Percentiles rank a stretch among this genome's conserved stretches.
Conservation (phyloP, 2,329 filamentous ascomycete genomes). For the Sclerotinia spermophila region DNA sequence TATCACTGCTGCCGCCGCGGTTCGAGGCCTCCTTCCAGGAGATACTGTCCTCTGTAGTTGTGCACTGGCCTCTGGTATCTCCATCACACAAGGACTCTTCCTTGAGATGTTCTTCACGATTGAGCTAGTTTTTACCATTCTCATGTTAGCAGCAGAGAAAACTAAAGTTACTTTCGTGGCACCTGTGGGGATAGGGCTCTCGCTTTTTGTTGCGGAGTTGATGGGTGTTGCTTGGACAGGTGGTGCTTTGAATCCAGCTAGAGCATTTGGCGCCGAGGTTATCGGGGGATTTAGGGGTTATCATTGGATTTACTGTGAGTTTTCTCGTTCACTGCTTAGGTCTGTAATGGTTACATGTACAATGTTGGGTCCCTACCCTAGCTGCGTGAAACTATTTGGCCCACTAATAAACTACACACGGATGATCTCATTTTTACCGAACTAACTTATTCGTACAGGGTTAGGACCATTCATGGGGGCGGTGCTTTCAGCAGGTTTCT, state of each 20-base stretch:
- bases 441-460: slow-evolving; percentile 28
- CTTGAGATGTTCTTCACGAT: slow-evolving; percentile 48
- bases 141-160: slow-evolving; percentile 49
- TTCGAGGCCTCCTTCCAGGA: neutral
- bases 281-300: slow-evolving; percentile 41
- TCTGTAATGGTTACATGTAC: neutral
- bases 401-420: neutral
- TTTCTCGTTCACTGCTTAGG: neutral
- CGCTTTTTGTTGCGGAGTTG: slow-evolving; percentile 46
- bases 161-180: slow-evolving; percentile 47
- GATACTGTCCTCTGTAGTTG: neutral
- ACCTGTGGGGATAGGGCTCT: slow-evolving; percentile 45
- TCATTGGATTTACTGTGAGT: slow-evolving; percentile 45
- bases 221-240: slow-evolving; percentile 47
- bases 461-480: slow-evolving; percentile 50
- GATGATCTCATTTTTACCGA: neutral
- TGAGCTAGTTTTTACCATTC: slow-evolving; percentile 47
- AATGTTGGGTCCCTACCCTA: neutral
- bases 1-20: neutral
- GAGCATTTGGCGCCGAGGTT: slow-evolving; percentile 46
- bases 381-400: neutral
- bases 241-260: slow-evolving; percentile 46
- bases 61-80: neutral
- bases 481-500: slow-evolving; percentile 46
- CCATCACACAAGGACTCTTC: slow-evolving; percentile 43